These are phyloP conservation scores for Phragmites australis DNA, from an alignment of 176 grass and related monocot species.

Conservation along the genomic window DNA sequence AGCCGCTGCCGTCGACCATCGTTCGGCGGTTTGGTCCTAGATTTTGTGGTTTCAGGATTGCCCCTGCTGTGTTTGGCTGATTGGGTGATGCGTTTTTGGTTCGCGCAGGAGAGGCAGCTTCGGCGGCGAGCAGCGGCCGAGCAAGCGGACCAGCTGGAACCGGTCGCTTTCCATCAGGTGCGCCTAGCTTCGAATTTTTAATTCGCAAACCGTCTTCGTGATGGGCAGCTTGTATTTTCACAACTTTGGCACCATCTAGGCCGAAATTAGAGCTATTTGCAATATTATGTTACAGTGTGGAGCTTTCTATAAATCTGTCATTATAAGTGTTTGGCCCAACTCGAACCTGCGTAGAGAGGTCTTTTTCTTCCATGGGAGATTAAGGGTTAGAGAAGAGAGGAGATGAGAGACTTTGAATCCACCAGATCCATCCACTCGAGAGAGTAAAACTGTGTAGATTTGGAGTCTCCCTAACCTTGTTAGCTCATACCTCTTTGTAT, in stretches of 20 bases:
- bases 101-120: constrained; percentile 36
- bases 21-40: background rate
- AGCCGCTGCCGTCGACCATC: background rate
- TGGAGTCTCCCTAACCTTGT: background rate
- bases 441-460: background rate
- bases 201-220: background rate
- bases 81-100: background rate
- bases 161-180: constrained; percentile 96
- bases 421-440: background rate
- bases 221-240: background rate
- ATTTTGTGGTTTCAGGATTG: background rate
- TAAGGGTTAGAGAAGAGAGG: background rate
- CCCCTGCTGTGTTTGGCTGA: background rate
- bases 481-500: background rate
- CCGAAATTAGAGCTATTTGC: background rate
- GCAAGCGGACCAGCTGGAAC: constrained; percentile 78
- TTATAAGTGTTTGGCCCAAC: background rate
- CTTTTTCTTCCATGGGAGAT: background rate
- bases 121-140: constrained; percentile 43
- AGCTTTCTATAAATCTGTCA: background rate
- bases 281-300: background rate
- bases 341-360: background rate
- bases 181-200: background rate
- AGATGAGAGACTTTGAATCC: background rate
- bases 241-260: background rate